phyloP scores from a whole-genome alignment of 495 filamentous ascomycete genomes.

The Penicillium soppii region DNA sequence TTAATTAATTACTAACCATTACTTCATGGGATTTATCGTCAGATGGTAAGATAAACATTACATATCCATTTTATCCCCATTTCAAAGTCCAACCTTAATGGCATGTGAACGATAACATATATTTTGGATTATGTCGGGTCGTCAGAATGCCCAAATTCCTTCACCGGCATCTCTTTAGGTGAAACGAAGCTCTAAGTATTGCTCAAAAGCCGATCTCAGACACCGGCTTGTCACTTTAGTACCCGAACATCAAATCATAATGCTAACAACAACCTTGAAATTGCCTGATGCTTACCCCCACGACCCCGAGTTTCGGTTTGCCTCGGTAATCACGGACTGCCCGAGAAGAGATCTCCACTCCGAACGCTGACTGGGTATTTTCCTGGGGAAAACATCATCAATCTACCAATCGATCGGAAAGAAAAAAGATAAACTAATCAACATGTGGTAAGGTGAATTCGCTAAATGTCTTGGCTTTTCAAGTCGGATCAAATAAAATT shows the following conservation, averaged over 20 bases:
- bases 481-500: neutral
- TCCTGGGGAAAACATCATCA: neutral
- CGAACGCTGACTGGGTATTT: neutral
- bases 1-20: no score
- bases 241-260: neutral
- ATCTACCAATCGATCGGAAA: neutral
- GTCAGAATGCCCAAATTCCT: no score
- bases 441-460: neutral
- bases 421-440: neutral
- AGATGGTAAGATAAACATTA: no score
- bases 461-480: neutral
- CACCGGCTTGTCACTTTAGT: neutral
- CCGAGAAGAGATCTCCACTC: neutral
- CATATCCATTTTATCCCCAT: no score
- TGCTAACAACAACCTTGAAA: neutral
- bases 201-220: neutral
- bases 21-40: no score
- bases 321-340: neutral
- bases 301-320: slow-evolving; percentile 5
- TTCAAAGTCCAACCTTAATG: no score
- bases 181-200: neutral
- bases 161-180: no score
- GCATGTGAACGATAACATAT: no score
- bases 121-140: no score
- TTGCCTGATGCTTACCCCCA: neutral